Conservation (phyloP, 1,139 yeast genomes). For the Taiozyma onychis region DNA sequence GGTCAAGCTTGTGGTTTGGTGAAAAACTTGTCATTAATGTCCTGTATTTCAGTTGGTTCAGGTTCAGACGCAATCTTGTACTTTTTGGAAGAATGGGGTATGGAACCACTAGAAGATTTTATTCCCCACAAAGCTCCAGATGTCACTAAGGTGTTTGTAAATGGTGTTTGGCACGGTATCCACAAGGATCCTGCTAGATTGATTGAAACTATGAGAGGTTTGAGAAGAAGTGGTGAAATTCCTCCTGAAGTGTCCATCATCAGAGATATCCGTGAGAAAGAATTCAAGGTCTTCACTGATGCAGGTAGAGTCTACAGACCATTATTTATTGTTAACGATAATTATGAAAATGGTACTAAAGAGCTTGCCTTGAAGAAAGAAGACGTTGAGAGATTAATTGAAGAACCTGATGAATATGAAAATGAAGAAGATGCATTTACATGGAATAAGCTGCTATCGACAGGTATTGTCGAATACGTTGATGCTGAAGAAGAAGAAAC, state of each 20-base stretch:
- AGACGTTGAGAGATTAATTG: slow-evolving; percentile 66
- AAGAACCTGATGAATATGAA: slow-evolving; percentile 50
- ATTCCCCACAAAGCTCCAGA: slow-evolving; percentile 90
- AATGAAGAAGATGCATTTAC: slow-evolving; percentile 59
- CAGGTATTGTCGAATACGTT: slow-evolving; percentile 89
- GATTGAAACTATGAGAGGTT: slow-evolving; percentile 83
- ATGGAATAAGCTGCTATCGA: slow-evolving; percentile 79
- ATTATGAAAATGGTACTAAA: slow-evolving; percentile 62
- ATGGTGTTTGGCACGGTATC: slow-evolving; percentile 99
- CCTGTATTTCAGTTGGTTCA: slow-evolving; percentile 96
- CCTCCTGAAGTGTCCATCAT: slow-evolving; percentile 95
- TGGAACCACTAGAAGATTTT: slow-evolving; percentile 95
- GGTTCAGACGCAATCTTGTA: slow-evolving; percentile 94
- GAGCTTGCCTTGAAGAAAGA: slow-evolving; percentile 81
- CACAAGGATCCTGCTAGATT: slow-evolving; percentile 92
- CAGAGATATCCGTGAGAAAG: slow-evolving; percentile 94
- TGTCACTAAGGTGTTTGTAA: slow-evolving; percentile 91
- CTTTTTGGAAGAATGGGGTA: slow-evolving; percentile 98
- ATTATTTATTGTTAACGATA: slow-evolving; percentile 75
- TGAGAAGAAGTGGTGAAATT: slow-evolving; percentile 94
- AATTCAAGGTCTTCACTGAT: slow-evolving; percentile 92
- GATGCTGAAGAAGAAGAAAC: slow-evolving; percentile 99
- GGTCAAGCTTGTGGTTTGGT: slow-evolving; percentile 99
- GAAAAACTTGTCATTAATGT: slow-evolving; percentile 90
- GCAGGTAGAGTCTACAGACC: slow-evolving; percentile 99